Base-by-base conservation (phyloP, 495 filamentous ascomycete species). In the Neurospora tetraspora region DNA sequence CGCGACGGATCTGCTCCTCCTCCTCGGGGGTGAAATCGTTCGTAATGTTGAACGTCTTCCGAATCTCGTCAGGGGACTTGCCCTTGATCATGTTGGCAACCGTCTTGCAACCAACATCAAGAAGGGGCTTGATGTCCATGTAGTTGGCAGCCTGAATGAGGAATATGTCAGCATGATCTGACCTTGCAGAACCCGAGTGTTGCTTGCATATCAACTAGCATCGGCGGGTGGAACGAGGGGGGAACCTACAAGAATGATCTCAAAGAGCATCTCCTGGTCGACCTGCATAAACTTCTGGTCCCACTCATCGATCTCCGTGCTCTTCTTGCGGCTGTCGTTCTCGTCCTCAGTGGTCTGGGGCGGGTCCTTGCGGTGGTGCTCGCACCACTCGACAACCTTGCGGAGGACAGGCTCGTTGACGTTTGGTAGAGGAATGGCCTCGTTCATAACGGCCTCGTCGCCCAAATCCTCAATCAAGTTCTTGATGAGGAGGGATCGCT, bases 221-320 rank as follows among this genome's bases (percentile, higher is more conserved):
- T 34, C 27, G 36, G 61, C 31, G n/a, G 69, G 18, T 69, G 18
- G 27, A 65, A 36, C 53, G 53, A 16, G 16, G 14, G 59, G 16
- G 20, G 7, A 38, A 88, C 92, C 69, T 88, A 97, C 94, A 38
- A 99, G 86, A 74, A 99, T 99, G 79, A 99, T 98, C 85, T 99
- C 96, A 74, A 99, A 99, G 1, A 99, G 88, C 96, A 99, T 97
- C 83, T 99, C 96, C 80, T 99, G 96, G 79, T 99, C 96, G 10
- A 99, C 96, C 83, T 98, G 96, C 96, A 98, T 99, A 81, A 98
- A 99, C 81, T 99, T 99, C 82, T 98, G 96, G 77, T 99, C 96
- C 96, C 96, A 99, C 83, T 99, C 96, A 47, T 98, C 96, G 77
- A 99, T 99, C 70, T 98, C 96, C 27, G 96, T 98, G 0, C 94